A percentile compares a stretch with the other conserved stretches of the same genome.
Conservation (phyloP, 495 filamentous ascomycete species). For the Aspergillus sclerotioniger region DNA sequence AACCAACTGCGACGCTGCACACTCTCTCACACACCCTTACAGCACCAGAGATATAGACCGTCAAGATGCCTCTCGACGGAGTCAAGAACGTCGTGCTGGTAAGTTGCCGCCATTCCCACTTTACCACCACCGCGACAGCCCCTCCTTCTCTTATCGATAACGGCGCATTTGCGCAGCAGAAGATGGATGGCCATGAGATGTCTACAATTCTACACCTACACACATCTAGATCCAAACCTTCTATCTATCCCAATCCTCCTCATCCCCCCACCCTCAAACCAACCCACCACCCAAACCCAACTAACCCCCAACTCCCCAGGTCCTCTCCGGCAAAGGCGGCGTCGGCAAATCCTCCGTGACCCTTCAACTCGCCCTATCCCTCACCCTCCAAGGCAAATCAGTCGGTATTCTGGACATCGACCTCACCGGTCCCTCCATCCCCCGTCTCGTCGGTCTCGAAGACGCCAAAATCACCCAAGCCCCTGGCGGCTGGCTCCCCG, state of each 20-base stretch:
- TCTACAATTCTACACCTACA: neutral
- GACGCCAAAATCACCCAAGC: constrained; percentile 85
- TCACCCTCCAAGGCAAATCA: constrained; percentile 76
- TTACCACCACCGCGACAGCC: constrained; percentile 7
- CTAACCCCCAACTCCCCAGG: constrained; percentile 22
- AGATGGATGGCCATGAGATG: neutral
- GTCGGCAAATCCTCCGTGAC: constrained; percentile 97
- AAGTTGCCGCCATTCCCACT: constrained; percentile 14
- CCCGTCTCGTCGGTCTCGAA: constrained; percentile 88
- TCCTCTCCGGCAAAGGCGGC: constrained; percentile 96
- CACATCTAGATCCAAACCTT: neutral
- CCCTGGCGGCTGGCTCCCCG: constrained; percentile 85
- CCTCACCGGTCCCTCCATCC: constrained; percentile 93
- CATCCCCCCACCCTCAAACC: neutral
- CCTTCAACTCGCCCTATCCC: constrained; percentile 87
- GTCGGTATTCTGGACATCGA: constrained; percentile 97
- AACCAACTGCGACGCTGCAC: constrained; percentile 10
- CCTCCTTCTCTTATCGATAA: constrained; percentile 48
- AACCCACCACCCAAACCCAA: neutral
- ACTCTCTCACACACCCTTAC: neutral
- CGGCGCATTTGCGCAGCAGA: constrained; percentile 3
- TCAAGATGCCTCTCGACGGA: constrained; percentile 47
- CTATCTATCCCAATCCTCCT: neutral
- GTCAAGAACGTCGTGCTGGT: constrained; percentile 56
- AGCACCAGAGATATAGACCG: neutral